phyloP scores from a whole-genome alignment of 495 filamentous ascomycete genomes.

The Chaetomium fimeti region DNA sequence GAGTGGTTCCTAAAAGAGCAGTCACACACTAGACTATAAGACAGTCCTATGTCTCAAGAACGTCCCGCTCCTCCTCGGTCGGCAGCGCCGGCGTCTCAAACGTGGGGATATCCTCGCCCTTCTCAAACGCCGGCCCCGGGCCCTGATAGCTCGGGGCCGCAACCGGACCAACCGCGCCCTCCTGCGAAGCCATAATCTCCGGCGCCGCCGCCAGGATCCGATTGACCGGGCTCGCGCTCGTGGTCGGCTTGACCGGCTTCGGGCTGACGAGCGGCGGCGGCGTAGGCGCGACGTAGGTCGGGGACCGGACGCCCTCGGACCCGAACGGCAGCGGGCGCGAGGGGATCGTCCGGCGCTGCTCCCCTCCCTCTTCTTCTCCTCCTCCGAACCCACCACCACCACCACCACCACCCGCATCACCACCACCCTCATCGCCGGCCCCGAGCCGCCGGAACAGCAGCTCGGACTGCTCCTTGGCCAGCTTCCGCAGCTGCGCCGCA shows the following conservation, averaged over 20 bases:
- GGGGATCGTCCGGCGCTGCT: constrained; percentile 38
- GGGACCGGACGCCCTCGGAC: constrained; percentile 47
- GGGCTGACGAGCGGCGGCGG: constrained; percentile 40
- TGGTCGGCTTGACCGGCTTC: constrained; percentile 42
- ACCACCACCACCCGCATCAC: not conserved
- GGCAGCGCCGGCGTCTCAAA: constrained; percentile 39
- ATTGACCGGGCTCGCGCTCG: constrained; percentile 34
- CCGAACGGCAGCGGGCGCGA: constrained; percentile 47
- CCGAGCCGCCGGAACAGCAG: constrained; percentile 49
- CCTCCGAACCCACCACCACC: not conserved
- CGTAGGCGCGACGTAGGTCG: constrained; percentile 47
- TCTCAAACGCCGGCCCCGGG: constrained; percentile 47
- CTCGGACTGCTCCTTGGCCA: constrained; percentile 62
- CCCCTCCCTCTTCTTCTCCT: not conserved
- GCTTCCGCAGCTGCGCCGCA: constrained; percentile 62
- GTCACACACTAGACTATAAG: constrained; percentile 19
- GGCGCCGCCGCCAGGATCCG: constrained; percentile 28
- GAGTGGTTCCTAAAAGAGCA: constrained; percentile 16
- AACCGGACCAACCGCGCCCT: constrained; percentile 22
- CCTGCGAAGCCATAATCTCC: constrained; percentile 2
- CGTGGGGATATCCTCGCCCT: constrained; percentile 43
- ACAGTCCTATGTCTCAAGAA: constrained; percentile 37
- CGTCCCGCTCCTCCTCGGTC: constrained; percentile 46
- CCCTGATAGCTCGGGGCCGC: constrained; percentile 47
- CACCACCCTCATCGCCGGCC: constrained; percentile 15